Evolutionary conservation across 78 protist species (phyloP).

Genomic region (Dictyostelium intermedium): DNA sequence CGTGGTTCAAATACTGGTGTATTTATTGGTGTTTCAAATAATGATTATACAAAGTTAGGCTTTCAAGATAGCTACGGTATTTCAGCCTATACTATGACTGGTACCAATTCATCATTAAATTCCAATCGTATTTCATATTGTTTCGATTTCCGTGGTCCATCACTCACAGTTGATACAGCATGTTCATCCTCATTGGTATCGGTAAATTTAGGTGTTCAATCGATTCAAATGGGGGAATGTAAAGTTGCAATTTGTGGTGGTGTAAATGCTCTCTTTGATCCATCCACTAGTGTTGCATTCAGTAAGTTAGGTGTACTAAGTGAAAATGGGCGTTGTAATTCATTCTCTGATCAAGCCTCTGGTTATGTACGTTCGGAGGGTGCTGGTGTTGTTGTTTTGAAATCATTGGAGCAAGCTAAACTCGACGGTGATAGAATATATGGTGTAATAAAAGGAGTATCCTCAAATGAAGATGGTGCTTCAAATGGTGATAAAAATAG

Average conservation of each 20-base stretch:
- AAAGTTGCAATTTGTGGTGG: constrained; percentile 87
- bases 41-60: constrained; percentile 12
- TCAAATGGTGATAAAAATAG: constrained; percentile 40
- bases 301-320: constrained; percentile 62
- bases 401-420: constrained; percentile 7
- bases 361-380: constrained; percentile 94
- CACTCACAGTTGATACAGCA: constrained; percentile 91
- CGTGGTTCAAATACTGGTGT: constrained; percentile 74
- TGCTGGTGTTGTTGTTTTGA: constrained; percentile 73
- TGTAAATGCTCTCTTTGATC: constrained; percentile 80
- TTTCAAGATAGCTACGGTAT: neutral
- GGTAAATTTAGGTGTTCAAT: constrained; percentile 66
- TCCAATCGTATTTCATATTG: constrained; percentile 86
- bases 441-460: constrained; percentile 64
- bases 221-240: constrained; percentile 77
- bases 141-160: constrained; percentile 89
- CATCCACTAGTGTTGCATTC: constrained; percentile 14
- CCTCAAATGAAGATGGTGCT: constrained; percentile 84
- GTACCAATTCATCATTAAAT: constrained; percentile 50
- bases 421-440: constrained; percentile 66
- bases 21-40: constrained; percentile 52
- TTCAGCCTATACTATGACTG: constrained; percentile 37
- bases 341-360: constrained; percentile 87
- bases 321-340: constrained; percentile 79
- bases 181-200: constrained; percentile 91